A percentile compares a stretch with the other conserved stretches of the same genome.
These are phyloP conservation scores for Dichomitus squalens DNA, from an alignment of 1,284 basidiomycete genomes.

Conservation along the genomic window DNA sequence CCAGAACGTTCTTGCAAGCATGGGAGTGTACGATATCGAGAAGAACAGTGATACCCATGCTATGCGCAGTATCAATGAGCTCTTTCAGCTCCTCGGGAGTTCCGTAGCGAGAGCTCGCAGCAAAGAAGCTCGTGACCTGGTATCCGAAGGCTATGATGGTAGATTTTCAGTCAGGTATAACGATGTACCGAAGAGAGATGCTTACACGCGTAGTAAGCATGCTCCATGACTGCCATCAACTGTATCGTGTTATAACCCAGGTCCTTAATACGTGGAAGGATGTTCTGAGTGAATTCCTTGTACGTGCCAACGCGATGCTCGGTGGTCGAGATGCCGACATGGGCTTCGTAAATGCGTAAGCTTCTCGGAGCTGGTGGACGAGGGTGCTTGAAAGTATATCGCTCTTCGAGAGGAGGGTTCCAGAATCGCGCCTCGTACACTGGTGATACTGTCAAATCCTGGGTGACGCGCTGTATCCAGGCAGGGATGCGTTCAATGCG, in stretches of 20 bases:
- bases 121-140: constrained; percentile 97
- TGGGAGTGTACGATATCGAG: constrained; percentile 98
- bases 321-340: constrained; percentile 94
- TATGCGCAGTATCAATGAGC: constrained; percentile 93
- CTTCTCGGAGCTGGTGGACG: constrained; percentile 71
- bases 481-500: constrained; percentile 91
- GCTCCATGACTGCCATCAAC: constrained; percentile 97
- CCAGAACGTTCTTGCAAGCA: constrained; percentile 96
- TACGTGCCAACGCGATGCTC: constrained; percentile 91
- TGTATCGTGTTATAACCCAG: constrained; percentile 98
- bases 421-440: constrained; percentile 98
- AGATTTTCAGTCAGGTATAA: constrained; percentile 9
- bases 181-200: constrained; percentile 13
- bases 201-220: constrained; percentile 97
- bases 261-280: constrained; percentile 86
- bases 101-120: constrained; percentile 94
- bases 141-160: constrained; percentile 84
- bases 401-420: constrained; percentile 82
- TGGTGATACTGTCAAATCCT: constrained; percentile 88
- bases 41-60: constrained; percentile 90
- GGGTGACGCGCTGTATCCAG: constrained; percentile 95
- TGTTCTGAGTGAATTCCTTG: constrained; percentile 89
- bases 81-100: constrained; percentile 95
- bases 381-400: constrained; percentile 83
- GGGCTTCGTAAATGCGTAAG: constrained; percentile 94